Percentiles rank a stretch among this genome's conserved stretches.
Conservation (phyloP, 805 yeast genomes). For the Tetrapisispora arboricola region DNA sequence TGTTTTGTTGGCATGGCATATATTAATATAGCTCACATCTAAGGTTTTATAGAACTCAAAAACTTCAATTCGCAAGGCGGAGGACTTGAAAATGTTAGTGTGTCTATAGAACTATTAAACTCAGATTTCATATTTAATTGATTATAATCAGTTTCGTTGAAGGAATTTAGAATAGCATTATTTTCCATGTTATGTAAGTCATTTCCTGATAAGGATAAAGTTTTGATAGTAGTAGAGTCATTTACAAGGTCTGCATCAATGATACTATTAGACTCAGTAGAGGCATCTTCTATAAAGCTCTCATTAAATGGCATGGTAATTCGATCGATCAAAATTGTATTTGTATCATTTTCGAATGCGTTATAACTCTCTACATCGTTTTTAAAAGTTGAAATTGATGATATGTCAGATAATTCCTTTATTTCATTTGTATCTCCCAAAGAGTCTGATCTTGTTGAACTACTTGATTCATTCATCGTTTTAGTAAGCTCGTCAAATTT, state of each 20-base stretch:
- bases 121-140: neutral
- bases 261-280: neutral
- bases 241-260: neutral
- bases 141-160: neutral
- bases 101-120: conserved; percentile 1
- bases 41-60: neutral
- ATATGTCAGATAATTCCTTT: neutral
- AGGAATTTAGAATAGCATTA: neutral
- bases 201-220: neutral
- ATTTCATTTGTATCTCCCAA: neutral
- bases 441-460: neutral
- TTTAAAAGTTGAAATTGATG: neutral
- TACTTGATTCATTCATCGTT: neutral
- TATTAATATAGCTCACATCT: neutral
- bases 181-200: neutral
- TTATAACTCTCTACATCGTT: neutral
- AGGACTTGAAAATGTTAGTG: neutral
- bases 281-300: neutral
- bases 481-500: neutral
- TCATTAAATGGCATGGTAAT: neutral
- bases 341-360: neutral
- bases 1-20: neutral
- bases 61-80: neutral
- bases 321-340: neutral
- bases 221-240: neutral